These are phyloP conservation scores for Solanum hybrid DNA, from an alignment of 305 asterid genomes.

Conservation along the genomic window DNA sequence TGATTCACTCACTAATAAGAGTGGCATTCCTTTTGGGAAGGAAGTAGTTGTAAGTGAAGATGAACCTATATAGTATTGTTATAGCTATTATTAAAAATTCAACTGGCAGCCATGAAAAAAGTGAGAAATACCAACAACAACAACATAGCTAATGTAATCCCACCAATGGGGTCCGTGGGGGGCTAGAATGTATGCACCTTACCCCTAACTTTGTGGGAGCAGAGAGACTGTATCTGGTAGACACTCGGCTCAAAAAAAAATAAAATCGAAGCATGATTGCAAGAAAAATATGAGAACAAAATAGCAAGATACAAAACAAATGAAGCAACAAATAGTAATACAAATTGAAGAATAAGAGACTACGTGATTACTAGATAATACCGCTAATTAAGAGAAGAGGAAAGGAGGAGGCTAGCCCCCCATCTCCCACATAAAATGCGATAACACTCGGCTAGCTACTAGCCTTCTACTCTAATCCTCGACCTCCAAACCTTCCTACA, in stretches of 20 bases:
- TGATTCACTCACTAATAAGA: neutral
- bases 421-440: neutral
- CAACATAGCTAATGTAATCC: neutral
- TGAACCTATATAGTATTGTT: neutral
- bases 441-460: neutral
- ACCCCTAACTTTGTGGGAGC: neutral
- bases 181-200: neutral
- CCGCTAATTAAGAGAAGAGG: neutral
- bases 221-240: neutral
- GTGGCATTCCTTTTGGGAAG: neutral
- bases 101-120: neutral
- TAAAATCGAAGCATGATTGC: neutral
- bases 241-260: neutral
- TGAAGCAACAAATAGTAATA: neutral
- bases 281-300: neutral
- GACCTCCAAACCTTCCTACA: neutral
- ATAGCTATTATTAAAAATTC: neutral
- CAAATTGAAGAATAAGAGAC: neutral
- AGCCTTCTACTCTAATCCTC: neutral
- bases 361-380: neutral
- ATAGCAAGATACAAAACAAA: neutral
- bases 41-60: neutral
- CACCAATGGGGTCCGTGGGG: neutral
- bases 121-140: neutral
- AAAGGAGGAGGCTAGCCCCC: neutral